Conservation (phyloP, 2,329 filamentous ascomycete species). For the Penicillium sp. region DNA sequence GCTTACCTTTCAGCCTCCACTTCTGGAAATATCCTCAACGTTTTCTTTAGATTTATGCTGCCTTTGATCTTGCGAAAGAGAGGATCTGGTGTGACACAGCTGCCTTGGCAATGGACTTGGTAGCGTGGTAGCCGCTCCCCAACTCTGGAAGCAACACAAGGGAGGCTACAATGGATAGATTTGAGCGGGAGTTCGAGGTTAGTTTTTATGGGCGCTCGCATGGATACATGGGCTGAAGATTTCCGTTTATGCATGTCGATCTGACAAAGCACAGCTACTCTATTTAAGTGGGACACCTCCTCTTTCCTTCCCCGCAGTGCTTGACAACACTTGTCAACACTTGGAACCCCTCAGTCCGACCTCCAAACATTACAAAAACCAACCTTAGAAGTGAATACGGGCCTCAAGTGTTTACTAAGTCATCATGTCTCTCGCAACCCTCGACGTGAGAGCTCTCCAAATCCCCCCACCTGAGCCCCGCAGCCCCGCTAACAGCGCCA, state of each 20-base stretch:
- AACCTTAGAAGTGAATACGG: neutral
- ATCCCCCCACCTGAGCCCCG: neutral
- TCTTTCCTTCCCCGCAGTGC: slow-evolving; percentile 8
- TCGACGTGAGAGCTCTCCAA: slow-evolving; percentile 38
- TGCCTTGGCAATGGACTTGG: too few species aligned
- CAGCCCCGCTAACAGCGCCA: slow-evolving; percentile 3
- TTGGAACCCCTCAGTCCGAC: neutral
- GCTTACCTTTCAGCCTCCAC: too few species aligned
- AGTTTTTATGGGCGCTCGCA: neutral
- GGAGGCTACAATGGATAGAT: neutral
- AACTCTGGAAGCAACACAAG: too few species aligned
- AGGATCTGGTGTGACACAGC: too few species aligned
- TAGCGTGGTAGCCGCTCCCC: too few species aligned
- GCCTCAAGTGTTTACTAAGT: neutral
- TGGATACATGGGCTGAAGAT: neutral
- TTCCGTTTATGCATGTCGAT: neutral
- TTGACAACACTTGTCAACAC: neutral
- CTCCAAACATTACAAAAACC: neutral
- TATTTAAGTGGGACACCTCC: neutral
- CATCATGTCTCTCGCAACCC: slow-evolving; percentile 46
- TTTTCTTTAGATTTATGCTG: too few species aligned
- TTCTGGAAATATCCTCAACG: too few species aligned
- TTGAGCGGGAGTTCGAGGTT: neutral
- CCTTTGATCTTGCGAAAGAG: too few species aligned
- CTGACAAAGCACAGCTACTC: neutral